Conservation (phyloP, 768 basidiomycete species). For the Tulasnella sp. region DNA sequence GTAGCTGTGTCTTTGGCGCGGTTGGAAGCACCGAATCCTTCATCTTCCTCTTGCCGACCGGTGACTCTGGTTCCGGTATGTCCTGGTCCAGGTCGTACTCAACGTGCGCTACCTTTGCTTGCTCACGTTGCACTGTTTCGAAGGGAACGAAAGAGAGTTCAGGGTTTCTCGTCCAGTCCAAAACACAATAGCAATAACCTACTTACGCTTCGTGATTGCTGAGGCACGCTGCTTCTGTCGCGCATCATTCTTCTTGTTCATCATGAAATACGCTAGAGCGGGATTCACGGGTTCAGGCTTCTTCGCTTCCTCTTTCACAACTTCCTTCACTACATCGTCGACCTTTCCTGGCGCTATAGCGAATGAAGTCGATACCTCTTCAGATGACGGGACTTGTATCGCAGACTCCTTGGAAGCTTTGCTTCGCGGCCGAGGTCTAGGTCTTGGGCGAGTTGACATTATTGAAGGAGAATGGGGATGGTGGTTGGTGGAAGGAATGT, state of each 20-base stretch:
- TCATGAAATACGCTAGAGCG: not conserved
- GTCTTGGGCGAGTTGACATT: constrained; percentile 2
- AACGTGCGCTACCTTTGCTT: not conserved
- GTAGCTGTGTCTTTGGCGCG: constrained; percentile 11
- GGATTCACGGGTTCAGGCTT: not conserved
- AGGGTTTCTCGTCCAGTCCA: not conserved
- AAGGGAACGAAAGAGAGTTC: not conserved
- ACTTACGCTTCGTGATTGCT: not conserved
- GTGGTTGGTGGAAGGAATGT: not conserved
- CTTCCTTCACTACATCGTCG: not conserved
- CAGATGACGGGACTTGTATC: not conserved
- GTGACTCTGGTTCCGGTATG: constrained; percentile 4
- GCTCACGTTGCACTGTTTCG: not conserved
- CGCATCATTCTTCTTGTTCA: constrained; percentile 7
- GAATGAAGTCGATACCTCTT: not conserved
- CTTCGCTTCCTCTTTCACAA: not conserved
- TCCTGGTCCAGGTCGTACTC: constrained; percentile 1
- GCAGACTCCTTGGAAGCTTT: not conserved
- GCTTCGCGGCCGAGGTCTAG: not conserved
- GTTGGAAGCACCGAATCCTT: constrained; percentile 8
- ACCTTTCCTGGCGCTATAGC: not conserved
- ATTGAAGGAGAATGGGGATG: not conserved
- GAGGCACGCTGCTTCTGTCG: not conserved
- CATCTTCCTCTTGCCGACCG: not conserved
- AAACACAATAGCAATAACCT: not conserved